Evolutionary conservation across 73 alveolate species (phyloP).

Genomic region (Breviolum minutum): DNA sequence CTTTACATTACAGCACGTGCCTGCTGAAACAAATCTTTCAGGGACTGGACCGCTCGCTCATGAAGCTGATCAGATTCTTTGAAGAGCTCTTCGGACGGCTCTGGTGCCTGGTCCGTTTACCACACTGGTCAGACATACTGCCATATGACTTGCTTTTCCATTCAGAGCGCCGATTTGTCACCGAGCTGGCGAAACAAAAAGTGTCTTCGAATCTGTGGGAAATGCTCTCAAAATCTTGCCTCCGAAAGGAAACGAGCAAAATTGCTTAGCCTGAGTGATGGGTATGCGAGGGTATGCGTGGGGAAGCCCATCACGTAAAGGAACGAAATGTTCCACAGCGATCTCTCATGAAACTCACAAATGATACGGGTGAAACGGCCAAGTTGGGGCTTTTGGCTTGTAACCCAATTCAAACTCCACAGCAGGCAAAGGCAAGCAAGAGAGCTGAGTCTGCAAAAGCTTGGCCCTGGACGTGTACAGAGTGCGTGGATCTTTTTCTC

Average conservation of each 20-base stretch:
- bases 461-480: slow-evolving; percentile 39
- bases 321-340: too few species aligned
- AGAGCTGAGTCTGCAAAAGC: not conserved
- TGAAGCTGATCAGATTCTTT: slow-evolving; percentile 59
- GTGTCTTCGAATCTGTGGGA: not conserved
- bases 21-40: slow-evolving; percentile 56
- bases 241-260: slow-evolving; percentile 74
- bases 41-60: slow-evolving; percentile 19
- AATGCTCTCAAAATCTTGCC: slow-evolving; percentile 5
- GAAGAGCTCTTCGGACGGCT: slow-evolving; percentile 46
- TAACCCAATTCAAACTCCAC: not conserved
- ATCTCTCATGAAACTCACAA: too few species aligned
- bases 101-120: slow-evolving; percentile 34
- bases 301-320: too few species aligned
- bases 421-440: not conserved
- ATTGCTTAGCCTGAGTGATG: slow-evolving; percentile 60
- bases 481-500: slow-evolving; percentile 77
- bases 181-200: not conserved
- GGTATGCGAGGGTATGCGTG: not conserved
- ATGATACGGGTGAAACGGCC: not conserved
- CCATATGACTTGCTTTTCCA: not conserved
- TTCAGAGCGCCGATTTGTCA: not conserved
- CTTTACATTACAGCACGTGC: not conserved
- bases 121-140: too few species aligned
- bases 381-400: not conserved